A percentile compares a stretch with the other conserved stretches of the same genome.
These are phyloP conservation scores for Aspergillus sp. DNA, from an alignment of 2,329 filamentous ascomycete species.

Conservation along the genomic window DNA sequence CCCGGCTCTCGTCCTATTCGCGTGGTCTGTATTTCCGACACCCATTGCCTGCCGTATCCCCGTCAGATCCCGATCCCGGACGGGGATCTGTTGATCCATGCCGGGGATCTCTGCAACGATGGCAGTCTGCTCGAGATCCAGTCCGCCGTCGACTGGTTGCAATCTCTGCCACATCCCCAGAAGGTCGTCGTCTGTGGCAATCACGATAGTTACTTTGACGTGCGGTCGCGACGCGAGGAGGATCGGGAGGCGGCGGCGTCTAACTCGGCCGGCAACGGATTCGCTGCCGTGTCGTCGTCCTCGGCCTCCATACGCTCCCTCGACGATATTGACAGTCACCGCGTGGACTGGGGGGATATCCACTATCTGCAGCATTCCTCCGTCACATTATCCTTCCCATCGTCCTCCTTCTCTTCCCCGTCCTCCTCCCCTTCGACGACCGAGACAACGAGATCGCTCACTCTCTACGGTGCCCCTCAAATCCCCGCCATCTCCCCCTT, in stretches of 20 bases:
- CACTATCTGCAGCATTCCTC: constrained; percentile 67
- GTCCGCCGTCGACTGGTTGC: constrained; percentile 75
- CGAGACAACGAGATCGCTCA: constrained; percentile 48
- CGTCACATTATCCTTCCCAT: constrained; percentile 56
- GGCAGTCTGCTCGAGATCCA: constrained; percentile 70
- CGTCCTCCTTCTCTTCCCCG: constrained; percentile 38
- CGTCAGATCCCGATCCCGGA: constrained; percentile 41
- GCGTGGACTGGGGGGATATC: constrained; percentile 58
- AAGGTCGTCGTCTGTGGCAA: constrained; percentile 83
- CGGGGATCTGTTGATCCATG: constrained; percentile 82
- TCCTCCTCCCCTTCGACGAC: constrained; percentile 33
- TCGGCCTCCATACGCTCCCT: constrained; percentile 16
- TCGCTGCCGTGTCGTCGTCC: constrained; percentile 14
- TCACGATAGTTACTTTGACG: constrained; percentile 80
- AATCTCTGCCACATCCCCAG: constrained; percentile 61
- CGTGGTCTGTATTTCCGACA: constrained; percentile 85
- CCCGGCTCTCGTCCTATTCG: constrained; percentile 51
- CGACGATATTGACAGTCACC: constrained; percentile 36
- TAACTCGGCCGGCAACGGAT: constrained; percentile 20
- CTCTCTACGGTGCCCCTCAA: constrained; percentile 72
- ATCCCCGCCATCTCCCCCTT: constrained; percentile 61
- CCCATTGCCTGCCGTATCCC: constrained; percentile 55
- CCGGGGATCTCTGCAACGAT: constrained; percentile 70
- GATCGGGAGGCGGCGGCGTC: constrained; percentile 39
- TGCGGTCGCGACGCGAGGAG: constrained; percentile 48